A percentile compares a stretch with the other conserved stretches of the same genome.
These are phyloP conservation scores for Fusarium illudens DNA, from an alignment of 2,329 filamentous ascomycete genomes.

Conservation along the genomic window DNA sequence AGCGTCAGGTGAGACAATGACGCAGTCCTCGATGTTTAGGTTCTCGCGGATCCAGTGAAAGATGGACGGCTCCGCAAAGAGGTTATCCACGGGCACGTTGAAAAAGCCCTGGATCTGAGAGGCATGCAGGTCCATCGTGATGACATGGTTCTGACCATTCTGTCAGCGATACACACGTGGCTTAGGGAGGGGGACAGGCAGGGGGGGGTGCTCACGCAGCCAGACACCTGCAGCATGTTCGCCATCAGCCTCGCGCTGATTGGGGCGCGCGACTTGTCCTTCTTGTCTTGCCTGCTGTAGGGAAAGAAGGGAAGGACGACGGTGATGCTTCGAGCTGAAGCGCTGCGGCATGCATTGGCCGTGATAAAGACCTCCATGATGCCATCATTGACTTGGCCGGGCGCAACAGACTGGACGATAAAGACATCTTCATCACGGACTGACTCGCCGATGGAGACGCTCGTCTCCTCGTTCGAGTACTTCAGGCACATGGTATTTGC, in stretches of 20 bases:
- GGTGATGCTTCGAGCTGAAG: constrained; percentile 82
- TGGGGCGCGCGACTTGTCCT: constrained; percentile 61
- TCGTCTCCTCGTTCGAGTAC: not conserved
- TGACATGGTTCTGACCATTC: constrained; percentile 59
- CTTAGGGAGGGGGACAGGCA: too few species aligned
- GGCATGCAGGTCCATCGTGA: constrained; percentile 96
- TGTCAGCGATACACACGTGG: not conserved
- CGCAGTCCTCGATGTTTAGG: constrained; percentile 71
- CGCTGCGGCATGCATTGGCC: constrained; percentile 83
- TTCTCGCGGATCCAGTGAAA: not conserved
- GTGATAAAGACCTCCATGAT: constrained; percentile 98
- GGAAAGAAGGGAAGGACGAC: constrained; percentile 95
- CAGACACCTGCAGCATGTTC: constrained; percentile 94
- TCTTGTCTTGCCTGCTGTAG: constrained; percentile 95
- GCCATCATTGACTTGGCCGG: constrained; percentile 82
- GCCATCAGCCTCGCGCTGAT: constrained; percentile 94
- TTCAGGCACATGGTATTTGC: not conserved
- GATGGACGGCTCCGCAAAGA: not conserved
- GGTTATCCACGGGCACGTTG: constrained; percentile 71
- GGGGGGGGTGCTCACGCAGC: constrained; percentile 62
- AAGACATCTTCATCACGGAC: not conserved
- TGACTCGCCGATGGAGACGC: not conserved
- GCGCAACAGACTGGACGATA: not conserved
- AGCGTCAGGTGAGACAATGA: constrained; percentile 93
- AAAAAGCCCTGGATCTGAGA: constrained; percentile 95